phyloP scores from a whole-genome alignment of 2,329 filamentous ascomycete genomes.

The Sphaerulina vaccinii region DNA sequence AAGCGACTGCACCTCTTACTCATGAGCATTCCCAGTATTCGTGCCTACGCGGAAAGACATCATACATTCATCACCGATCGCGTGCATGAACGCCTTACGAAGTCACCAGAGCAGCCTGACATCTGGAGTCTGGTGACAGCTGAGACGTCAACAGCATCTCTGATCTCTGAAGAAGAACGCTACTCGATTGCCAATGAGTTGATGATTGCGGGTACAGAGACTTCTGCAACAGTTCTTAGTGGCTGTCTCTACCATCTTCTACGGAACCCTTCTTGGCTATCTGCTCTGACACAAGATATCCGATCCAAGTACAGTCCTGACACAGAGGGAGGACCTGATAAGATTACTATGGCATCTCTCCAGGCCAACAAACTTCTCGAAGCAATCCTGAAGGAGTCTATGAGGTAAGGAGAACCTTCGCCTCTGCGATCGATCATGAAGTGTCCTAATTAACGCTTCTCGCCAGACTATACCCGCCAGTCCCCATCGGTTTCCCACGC shows the following conservation, averaged over 20 bases:
- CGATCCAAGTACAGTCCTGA: conserved; percentile 31
- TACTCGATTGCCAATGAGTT: conserved; percentile 35
- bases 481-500: conserved; percentile 31
- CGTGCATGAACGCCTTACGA: conserved; percentile 32
- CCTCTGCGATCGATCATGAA: background rate
- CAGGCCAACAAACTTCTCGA: conserved; percentile 38
- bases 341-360: conserved; percentile 35
- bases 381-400: conserved; percentile 38
- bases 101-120: conserved; percentile 27
- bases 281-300: conserved; percentile 37
- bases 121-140: conserved; percentile 31
- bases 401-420: conserved; percentile 20
- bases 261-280: conserved; percentile 31
- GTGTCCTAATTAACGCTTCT: background rate
- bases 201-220: conserved; percentile 42
- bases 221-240: conserved; percentile 37
- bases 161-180: conserved; percentile 33
- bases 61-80: conserved; percentile 11
- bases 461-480: conserved; percentile 37
- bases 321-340: conserved; percentile 7
- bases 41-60: conserved; percentile 7
- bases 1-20: background rate
- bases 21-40: conserved; percentile 8
- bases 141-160: conserved; percentile 18
- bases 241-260: conserved; percentile 35